A percentile compares a stretch with the other conserved stretches of the same genome.
Evolutionary conservation across 1,284 basidiomycete genomes (phyloP).

Genomic region (Trametes versicolor): DNA sequence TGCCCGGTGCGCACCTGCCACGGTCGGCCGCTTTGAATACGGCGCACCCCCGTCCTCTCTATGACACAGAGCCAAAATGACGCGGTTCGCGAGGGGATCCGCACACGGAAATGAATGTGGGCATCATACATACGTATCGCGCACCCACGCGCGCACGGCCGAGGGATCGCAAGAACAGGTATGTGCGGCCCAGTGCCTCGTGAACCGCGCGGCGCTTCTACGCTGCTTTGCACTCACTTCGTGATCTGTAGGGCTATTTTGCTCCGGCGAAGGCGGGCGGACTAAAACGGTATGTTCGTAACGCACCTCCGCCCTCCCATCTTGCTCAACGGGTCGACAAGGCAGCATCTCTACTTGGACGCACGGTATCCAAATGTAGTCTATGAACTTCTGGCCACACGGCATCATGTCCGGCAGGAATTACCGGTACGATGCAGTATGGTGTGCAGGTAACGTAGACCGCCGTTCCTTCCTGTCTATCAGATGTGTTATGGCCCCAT

Average conservation of each 20-base stretch:
- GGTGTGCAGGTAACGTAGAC: neutral
- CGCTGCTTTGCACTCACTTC: neutral
- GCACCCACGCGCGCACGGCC: neutral
- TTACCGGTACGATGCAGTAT: neutral
- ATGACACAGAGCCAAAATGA: slow-evolving; percentile 2
- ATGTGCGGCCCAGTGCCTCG: neutral
- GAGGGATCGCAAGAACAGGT: neutral
- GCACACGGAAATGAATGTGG: slow-evolving; percentile 1
- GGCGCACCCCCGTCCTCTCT: neutral
- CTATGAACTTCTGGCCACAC: neutral
- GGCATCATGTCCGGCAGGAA: neutral
- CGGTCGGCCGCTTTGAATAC: neutral
- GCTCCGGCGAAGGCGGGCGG: neutral
- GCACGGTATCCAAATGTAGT: neutral
- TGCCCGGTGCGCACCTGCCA: neutral
- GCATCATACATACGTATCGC: neutral
- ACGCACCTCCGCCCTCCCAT: neutral
- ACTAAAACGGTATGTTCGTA: neutral
- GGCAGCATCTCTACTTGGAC: neutral
- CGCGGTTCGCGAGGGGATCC: slow-evolving; percentile 3
- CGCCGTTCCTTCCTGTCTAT: neutral
- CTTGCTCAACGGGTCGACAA: neutral
- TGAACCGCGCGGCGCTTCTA: neutral
- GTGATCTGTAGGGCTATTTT: neutral
- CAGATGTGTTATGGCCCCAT: neutral